phyloP scores from a whole-genome alignment of 129 eudicot genomes.

The Tanacetum coccineum region DNA sequence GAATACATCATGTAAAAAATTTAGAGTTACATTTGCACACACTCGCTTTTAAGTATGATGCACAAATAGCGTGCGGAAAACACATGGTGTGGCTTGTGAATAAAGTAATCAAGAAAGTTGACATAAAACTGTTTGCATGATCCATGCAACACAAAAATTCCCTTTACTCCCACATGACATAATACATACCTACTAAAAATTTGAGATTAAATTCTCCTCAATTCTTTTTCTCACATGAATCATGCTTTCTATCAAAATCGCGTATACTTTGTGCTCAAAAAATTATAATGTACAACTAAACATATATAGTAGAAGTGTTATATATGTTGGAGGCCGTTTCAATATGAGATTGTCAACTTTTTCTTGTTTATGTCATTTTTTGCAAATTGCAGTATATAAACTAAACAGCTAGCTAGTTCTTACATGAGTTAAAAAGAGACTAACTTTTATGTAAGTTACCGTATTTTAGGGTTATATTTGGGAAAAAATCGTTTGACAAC shows the following conservation, averaged over 20 bases:
- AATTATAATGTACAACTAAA: not conserved
- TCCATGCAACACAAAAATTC: slow-evolving; percentile 35
- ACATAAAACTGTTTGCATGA: slow-evolving; percentile 37
- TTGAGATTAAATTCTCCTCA: slow-evolving; percentile 7
- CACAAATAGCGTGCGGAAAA: not conserved
- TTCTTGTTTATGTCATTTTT: too few relatives aligned
- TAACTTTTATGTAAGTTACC: too few relatives aligned
- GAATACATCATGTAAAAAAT: not conserved
- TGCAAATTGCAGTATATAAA: too few relatives aligned
- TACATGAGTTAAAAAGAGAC: too few relatives aligned
- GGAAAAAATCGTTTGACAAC: too few relatives aligned
- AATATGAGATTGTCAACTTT: slow-evolving; percentile 18
- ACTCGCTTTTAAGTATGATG: not conserved
- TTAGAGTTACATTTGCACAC: not conserved
- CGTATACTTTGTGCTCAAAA: not conserved
- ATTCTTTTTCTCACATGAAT: slow-evolving; percentile 12
- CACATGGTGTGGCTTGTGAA: slow-evolving; percentile 24
- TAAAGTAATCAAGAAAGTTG: slow-evolving; percentile 32
- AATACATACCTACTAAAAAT: not conserved
- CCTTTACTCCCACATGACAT: slow-evolving; percentile 24
- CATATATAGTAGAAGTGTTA: not conserved
- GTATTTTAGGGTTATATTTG: too few relatives aligned
- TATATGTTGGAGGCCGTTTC: not conserved
- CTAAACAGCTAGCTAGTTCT: too few relatives aligned
- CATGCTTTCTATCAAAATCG: slow-evolving; percentile 10